phyloP scores from a whole-genome alignment of 352 stramenopile genomes.

The Detonula confervacea region DNA sequence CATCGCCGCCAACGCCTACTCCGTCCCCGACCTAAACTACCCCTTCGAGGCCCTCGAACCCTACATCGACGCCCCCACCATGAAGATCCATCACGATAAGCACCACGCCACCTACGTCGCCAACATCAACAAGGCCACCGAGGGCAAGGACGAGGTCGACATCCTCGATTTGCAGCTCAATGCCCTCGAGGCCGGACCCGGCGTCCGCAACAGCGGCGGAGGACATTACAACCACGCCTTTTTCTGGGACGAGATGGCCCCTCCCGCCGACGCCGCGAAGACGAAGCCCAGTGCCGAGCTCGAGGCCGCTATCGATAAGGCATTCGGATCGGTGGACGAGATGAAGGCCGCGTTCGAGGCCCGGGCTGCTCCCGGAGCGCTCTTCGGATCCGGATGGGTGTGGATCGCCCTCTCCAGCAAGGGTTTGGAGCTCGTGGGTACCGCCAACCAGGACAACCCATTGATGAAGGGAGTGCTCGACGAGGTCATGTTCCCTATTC shows the following conservation, averaged over 20 bases:
- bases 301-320: constrained; percentile 80
- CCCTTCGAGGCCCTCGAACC: constrained; percentile 87
- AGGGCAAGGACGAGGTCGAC: constrained; percentile 81
- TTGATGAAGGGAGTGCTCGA: constrained; percentile 86
- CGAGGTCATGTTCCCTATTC: constrained; percentile 89
- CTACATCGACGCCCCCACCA: constrained; percentile 88
- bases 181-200: constrained; percentile 79
- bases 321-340: constrained; percentile 87
- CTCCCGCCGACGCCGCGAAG: constrained; percentile 72
- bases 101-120: constrained; percentile 83
- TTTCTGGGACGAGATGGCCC: constrained; percentile 88
- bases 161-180: constrained; percentile 86
- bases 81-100: constrained; percentile 91
- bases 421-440: constrained; percentile 94
- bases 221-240: constrained; percentile 88
- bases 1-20: constrained; percentile 69
- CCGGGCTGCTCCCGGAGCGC: constrained; percentile 77
- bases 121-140: constrained; percentile 87
- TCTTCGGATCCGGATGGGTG: constrained; percentile 85
- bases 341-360: constrained; percentile 88
- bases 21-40: constrained; percentile 85
- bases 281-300: constrained; percentile 80
- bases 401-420: constrained; percentile 88
- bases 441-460: constrained; percentile 95
- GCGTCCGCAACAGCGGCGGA: constrained; percentile 86